A percentile compares a stretch with the other conserved stretches of the same genome.
These are phyloP conservation scores for Vigna hirtella DNA, from an alignment of 306 rosid genomes.

Conservation along the genomic window DNA sequence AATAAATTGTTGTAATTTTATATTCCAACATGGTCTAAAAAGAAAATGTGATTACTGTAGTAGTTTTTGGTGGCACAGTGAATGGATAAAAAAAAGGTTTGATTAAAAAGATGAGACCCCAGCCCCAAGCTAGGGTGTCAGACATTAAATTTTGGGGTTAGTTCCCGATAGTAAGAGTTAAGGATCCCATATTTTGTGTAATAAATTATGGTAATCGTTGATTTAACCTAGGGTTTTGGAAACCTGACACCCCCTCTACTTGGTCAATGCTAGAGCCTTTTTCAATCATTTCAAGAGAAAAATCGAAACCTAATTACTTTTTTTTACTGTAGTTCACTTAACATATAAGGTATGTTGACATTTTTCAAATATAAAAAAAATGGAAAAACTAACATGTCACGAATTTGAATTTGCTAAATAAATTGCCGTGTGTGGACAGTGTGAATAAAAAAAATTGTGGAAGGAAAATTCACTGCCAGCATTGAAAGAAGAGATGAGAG, in stretches of 20 bases:
- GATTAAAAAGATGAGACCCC: slow-evolving; percentile 32
- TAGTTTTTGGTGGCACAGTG: slow-evolving; percentile 38
- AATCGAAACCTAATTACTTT: background rate
- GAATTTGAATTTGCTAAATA: too few relatives aligned
- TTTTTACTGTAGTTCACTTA: background rate
- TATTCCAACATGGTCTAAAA: background rate
- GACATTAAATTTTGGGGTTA: slow-evolving; percentile 49
- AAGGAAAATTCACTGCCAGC: too few relatives aligned
- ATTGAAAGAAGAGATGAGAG: too few relatives aligned
- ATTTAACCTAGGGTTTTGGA: slow-evolving; percentile 64
- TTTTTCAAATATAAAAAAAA: too few relatives aligned
- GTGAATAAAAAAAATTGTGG: too few relatives aligned
- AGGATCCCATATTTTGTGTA: slow-evolving; percentile 41
- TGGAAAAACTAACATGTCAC: too few relatives aligned
- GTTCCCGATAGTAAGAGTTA: slow-evolving; percentile 50
- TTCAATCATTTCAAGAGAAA: slow-evolving; percentile 32
- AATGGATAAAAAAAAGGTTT: slow-evolving; percentile 25
- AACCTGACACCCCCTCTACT: slow-evolving; percentile 39
- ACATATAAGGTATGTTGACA: background rate
- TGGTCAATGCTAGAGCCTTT: slow-evolving; percentile 41
- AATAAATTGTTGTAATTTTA: too few relatives aligned
- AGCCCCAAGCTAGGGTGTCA: slow-evolving; percentile 44
- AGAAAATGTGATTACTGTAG: slow-evolving; percentile 46
- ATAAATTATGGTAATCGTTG: slow-evolving; percentile 38
- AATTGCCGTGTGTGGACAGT: too few relatives aligned